Evolutionary conservation across 169 alveolate genomes (phyloP), one percentile per base, ranked within the genome.

Genomic region (Besnoitia besnoiti): DNA sequence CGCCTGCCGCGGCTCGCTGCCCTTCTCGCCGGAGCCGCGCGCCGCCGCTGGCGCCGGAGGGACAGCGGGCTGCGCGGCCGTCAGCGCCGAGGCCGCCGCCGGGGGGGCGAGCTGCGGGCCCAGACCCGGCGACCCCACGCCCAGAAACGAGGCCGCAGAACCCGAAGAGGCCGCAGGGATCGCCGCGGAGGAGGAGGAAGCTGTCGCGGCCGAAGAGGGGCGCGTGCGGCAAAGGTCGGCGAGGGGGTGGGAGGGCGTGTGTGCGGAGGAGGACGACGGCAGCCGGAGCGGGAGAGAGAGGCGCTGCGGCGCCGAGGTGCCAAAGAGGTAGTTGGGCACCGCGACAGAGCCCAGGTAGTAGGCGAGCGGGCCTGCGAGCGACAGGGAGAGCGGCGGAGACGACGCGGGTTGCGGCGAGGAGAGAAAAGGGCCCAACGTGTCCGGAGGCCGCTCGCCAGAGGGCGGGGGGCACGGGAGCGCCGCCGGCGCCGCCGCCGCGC

Each of bases 321-420:
- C 87, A 27, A 77, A 77, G 61, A 77, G 87, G 40, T 77, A 35
- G 35, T 55, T 77, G 12, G 87, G 87, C 19, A 77, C 59, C 21
- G 55, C 87, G 19, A 42, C 87, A 4, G 87, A 40, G 39, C 87
- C 87, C 21, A 77, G 35, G 59, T 77, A 77, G 87, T 77, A 77
- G 59, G 87, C 40, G 40, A 77, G 55, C 30, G 87, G 87, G 14
- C 44, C 35, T 27, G 87, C 50, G 33, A 77, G 87, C 3, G 87
- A 42, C 1, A 77, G 87, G 39, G 87, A 77, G 50, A 77, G 19
- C 4, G 87, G 35, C 37, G 7, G 39, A 8, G 82, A 30, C 30
- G 67, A 19, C 67, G 67, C 67, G 42, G 79, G 46, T 19, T 35
- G 46, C 3, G 82, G 3, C 16, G 82, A 19, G 82, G 44, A 73